Evolutionary conservation across 345 rosid species (phyloP).

Genomic region (Acer campestre): DNA sequence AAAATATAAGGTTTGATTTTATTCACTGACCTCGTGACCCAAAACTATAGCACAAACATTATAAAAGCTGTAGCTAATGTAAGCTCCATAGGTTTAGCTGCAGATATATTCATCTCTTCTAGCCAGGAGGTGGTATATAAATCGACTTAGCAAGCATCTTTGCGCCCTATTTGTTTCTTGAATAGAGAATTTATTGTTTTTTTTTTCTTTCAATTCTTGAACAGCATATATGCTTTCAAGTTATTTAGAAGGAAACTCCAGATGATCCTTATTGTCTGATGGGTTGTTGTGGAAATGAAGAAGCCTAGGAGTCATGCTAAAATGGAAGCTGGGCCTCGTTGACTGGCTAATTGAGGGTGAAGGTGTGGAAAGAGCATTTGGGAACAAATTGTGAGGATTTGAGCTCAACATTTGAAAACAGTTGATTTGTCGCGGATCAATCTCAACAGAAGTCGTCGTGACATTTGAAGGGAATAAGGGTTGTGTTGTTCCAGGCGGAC

Average conservation of each 20-base stretch:
- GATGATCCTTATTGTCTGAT: constrained; percentile 21
- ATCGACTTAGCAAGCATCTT: constrained; percentile 25
- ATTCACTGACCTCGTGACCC: background rate
- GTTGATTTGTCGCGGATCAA: constrained; percentile 48
- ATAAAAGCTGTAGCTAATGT: constrained; percentile 9
- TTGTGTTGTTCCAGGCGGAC: constrained; percentile 46
- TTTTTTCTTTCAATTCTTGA: background rate
- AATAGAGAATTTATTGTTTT: background rate
- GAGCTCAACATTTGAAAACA: constrained; percentile 55
- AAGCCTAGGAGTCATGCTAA: constrained; percentile 34
- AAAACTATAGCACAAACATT: constrained; percentile 15
- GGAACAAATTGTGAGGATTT: constrained; percentile 31
- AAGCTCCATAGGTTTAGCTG: background rate
- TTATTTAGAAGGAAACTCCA: constrained; percentile 31
- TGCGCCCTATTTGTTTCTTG: constrained; percentile 1
- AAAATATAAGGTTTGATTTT: background rate
- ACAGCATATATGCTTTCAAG: background rate
- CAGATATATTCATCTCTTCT: background rate
- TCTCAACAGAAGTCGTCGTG: constrained; percentile 31
- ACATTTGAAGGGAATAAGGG: constrained; percentile 40
- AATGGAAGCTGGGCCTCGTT: constrained; percentile 29
- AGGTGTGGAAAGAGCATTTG: constrained; percentile 19
- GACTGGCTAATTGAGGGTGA: constrained; percentile 28
- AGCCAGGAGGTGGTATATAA: background rate
- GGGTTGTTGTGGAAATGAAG: constrained; percentile 26